phyloP scores from a whole-genome alignment of 2,329 filamentous ascomycete genomes.

The Colletotrichum plurivorum region DNA sequence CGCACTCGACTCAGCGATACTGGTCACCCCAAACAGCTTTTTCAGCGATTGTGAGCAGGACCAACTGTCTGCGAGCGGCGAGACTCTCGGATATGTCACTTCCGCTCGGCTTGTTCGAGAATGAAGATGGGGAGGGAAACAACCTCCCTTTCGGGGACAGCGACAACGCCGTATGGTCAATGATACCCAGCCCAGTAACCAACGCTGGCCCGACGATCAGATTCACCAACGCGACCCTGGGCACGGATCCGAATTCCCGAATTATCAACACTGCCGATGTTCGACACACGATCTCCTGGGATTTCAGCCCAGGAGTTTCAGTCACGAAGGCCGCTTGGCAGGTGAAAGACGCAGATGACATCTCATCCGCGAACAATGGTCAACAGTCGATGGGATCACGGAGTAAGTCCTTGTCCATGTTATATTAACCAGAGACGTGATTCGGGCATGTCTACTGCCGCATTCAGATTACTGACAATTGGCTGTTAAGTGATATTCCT shows the following conservation, averaged over 20 bases:
- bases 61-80: background rate
- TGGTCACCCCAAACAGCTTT: background rate
- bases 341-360: too few relatives aligned
- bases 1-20: background rate
- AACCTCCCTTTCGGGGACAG: constrained; percentile 7
- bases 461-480: background rate
- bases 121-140: constrained; percentile 8
- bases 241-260: background rate
- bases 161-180: background rate
- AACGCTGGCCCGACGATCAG: background rate
- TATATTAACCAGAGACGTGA: too few relatives aligned
- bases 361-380: too few relatives aligned
- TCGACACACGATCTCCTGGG: background rate
- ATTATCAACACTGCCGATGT: background rate
- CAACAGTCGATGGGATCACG: too few relatives aligned
- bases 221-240: background rate
- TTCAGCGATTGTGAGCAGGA: background rate
- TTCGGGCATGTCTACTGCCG: too few relatives aligned
- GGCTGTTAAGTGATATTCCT: background rate
- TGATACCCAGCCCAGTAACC: background rate
- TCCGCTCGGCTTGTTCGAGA: constrained; percentile 3
- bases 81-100: background rate
- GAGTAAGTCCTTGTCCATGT: too few relatives aligned
- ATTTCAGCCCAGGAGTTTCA: background rate
- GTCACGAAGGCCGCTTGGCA: background rate